Conservation (phyloP, 192 early-diverging fungal genomes). For the Dimargaris verticillata region DNA sequence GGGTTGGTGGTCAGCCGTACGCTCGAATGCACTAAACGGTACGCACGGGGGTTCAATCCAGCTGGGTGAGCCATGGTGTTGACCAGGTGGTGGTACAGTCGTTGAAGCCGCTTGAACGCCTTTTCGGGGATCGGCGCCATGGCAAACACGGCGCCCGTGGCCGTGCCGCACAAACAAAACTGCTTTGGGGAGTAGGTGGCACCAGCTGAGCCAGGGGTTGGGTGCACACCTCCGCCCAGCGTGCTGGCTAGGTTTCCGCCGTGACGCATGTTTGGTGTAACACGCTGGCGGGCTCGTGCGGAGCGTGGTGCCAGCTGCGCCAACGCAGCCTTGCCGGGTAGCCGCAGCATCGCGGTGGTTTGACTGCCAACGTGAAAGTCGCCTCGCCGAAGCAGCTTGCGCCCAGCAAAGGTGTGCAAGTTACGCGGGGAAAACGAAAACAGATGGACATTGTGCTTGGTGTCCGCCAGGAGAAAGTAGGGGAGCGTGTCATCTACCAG, state of each 20-base stretch:
- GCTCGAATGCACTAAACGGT: constrained; percentile 39
- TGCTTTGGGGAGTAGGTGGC: constrained; percentile 12
- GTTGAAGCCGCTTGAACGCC: constrained; percentile 75
- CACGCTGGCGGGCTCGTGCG: no score
- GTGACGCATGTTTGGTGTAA: not conserved
- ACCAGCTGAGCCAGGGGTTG: constrained; percentile 8
- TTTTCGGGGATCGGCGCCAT: constrained; percentile 64
- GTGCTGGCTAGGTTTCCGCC: not conserved
- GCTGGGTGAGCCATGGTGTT: constrained; percentile 64
- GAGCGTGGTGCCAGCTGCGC: constrained; percentile 1
- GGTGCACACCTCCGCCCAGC: constrained; percentile 12
- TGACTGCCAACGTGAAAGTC: constrained; percentile 75
- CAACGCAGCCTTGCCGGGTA: constrained; percentile 23
- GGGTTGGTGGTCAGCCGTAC: constrained; percentile 55
- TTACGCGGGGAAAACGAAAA: constrained; percentile 78
- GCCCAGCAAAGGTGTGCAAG: constrained; percentile 73
- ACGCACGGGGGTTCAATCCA: constrained; percentile 86
- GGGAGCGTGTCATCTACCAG: constrained; percentile 55
- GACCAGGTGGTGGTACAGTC: constrained; percentile 71
- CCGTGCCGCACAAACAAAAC: constrained; percentile 31
- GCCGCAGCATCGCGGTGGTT: constrained; percentile 46
- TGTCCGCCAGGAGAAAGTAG: constrained; percentile 69
- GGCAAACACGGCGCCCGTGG: constrained; percentile 13
- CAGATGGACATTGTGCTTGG: constrained; percentile 62
- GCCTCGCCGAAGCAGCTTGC: constrained; percentile 74